A percentile compares a stretch with the other conserved stretches of the same genome.
Evolutionary conservation across 164 flowering plant genomes (phyloP).

Genomic region (Chloranthus sessilifolius): DNA sequence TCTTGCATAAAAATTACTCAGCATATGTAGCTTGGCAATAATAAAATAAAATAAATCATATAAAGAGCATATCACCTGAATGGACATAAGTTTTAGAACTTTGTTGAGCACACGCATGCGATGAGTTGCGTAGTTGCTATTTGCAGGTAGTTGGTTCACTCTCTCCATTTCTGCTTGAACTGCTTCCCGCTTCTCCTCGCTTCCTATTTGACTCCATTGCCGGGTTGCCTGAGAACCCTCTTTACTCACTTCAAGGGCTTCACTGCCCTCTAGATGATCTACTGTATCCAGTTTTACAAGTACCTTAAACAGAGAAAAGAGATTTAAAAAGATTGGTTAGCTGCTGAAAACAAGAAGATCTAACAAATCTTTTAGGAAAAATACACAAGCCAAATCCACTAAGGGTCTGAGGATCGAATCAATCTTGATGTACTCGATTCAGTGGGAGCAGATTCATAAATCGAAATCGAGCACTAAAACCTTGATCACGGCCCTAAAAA

Average conservation of each 20-base stretch:
- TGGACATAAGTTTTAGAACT: slow-evolving; percentile 56
- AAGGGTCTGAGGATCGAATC: too few relatives aligned
- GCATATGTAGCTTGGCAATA: background rate
- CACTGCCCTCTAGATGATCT: slow-evolving; percentile 13
- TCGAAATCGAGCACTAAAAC: too few relatives aligned
- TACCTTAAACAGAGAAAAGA: too few relatives aligned
- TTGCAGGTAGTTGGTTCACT: slow-evolving; percentile 53
- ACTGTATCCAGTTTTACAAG: slow-evolving; percentile 21
- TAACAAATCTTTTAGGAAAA: too few relatives aligned
- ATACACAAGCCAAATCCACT: too few relatives aligned
- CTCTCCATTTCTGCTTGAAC: slow-evolving; percentile 60
- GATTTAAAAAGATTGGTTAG: too few relatives aligned
- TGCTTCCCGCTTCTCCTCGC: slow-evolving; percentile 41
- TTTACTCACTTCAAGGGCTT: slow-evolving; percentile 18
- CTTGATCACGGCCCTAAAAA: too few relatives aligned
- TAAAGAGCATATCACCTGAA: slow-evolving; percentile 58
- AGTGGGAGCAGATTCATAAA: too few relatives aligned
- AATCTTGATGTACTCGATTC: too few relatives aligned
- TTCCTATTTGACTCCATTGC: slow-evolving; percentile 21
- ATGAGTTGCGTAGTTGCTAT: slow-evolving; percentile 60
- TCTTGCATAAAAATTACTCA: too few relatives aligned
- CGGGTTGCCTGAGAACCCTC: slow-evolving; percentile 14
- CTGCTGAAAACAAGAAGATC: too few relatives aligned
- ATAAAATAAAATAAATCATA: too few relatives aligned
- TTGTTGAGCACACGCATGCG: slow-evolving; percentile 66